These are phyloP conservation scores for Talaromyces borbonicus DNA, from an alignment of 495 filamentous ascomycete species.

Conservation along the genomic window DNA sequence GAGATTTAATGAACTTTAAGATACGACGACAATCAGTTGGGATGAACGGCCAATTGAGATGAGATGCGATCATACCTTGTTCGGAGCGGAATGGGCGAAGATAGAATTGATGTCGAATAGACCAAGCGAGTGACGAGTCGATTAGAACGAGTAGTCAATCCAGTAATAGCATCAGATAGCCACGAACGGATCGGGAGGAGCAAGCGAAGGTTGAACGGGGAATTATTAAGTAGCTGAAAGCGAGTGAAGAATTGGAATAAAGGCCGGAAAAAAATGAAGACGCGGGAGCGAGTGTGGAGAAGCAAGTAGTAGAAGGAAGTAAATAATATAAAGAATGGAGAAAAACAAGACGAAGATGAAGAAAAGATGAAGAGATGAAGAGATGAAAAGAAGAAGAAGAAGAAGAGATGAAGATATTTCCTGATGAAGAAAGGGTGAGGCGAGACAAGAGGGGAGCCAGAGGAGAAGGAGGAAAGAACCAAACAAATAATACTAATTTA, in stretches of 20 bases:
- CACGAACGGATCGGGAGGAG: slow-evolving; percentile 12
- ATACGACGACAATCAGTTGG: slow-evolving; percentile 1
- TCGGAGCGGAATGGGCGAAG: no score
- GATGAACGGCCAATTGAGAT: background rate
- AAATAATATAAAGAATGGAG: slow-evolving; percentile 6
- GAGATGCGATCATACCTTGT: no score
- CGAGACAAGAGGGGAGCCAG: no score
- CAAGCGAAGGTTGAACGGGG: slow-evolving; percentile 16
- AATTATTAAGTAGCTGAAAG: slow-evolving; percentile 17
- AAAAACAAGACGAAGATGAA: slow-evolving; percentile 19
- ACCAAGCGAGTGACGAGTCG: background rate
- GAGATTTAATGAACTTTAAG: background rate
- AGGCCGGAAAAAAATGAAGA: slow-evolving; percentile 24
- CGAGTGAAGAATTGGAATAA: slow-evolving; percentile 26
- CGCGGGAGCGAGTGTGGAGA: slow-evolving; percentile 15
- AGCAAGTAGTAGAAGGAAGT: slow-evolving; percentile 17
- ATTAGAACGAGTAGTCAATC: slow-evolving; percentile 12
- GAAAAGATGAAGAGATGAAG: slow-evolving; percentile 29
- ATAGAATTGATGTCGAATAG: background rate
- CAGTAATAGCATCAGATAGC: no score
- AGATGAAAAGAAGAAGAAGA: slow-evolving; percentile 18
- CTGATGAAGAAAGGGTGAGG: slow-evolving; percentile 29
- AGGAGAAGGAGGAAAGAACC: slow-evolving; percentile 14
- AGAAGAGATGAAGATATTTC: slow-evolving; percentile 15
- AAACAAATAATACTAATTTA: slow-evolving; percentile 22